Evolutionary conservation across 2,329 filamentous ascomycete genomes (phyloP).

Genomic region (Alternaria sp.): DNA sequence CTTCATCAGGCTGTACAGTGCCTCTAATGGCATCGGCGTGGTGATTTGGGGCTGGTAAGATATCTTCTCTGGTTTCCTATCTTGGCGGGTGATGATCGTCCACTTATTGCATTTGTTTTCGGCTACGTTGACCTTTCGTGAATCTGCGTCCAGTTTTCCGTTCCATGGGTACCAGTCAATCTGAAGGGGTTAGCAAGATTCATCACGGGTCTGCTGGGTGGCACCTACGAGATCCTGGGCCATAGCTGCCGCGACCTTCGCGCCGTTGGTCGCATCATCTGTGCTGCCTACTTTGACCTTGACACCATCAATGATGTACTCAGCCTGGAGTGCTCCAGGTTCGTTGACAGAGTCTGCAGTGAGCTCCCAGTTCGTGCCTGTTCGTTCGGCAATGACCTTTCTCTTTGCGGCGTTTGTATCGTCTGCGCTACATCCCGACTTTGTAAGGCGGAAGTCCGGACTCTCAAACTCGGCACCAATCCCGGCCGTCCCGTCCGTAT

Average conservation of each 20-base stretch:
- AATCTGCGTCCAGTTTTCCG: not conserved
- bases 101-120: not conserved
- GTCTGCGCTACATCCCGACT: not conserved
- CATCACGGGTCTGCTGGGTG: not conserved
- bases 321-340: not conserved
- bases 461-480: not conserved
- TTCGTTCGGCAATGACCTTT: not conserved
- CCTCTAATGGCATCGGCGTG: not conserved
- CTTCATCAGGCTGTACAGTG: not conserved
- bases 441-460: not conserved
- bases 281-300: not conserved
- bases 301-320: not conserved
- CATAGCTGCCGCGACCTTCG: not conserved
- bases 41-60: not conserved
- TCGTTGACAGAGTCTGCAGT: not conserved
- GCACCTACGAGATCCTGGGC: not conserved
- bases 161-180: not conserved
- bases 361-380: not conserved
- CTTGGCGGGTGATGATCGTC: not conserved
- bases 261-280: not conserved
- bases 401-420: not conserved
- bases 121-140: not conserved
- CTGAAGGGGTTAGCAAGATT: not conserved
- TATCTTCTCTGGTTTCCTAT: not conserved
- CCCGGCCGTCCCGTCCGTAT: not conserved